These are phyloP conservation scores for Rhizoctonia solani DNA, from an alignment of 1,284 basidiomycete genomes.

Conservation along the genomic window DNA sequence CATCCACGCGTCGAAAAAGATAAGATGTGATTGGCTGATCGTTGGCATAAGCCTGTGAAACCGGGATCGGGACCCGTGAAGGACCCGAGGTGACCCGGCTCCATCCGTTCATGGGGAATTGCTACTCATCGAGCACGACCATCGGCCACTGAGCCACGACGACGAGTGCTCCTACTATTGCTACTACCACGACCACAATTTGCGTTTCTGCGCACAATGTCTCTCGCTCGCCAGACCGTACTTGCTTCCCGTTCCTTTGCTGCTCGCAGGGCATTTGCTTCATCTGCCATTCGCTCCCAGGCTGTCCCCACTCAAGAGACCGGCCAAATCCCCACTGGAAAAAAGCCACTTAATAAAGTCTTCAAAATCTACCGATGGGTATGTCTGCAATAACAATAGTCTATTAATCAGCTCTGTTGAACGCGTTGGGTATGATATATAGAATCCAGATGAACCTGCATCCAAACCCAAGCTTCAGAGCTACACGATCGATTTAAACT, in stretches of 20 bases:
- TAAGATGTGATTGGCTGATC: constrained; percentile 11
- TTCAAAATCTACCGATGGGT: constrained; percentile 99
- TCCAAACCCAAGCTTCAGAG: constrained; percentile 91
- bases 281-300: constrained; percentile 14
- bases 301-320: neutral
- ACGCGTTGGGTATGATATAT: neutral
- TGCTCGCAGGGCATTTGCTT: constrained; percentile 12
- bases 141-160: constrained; percentile 8
- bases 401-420: neutral
- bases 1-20: constrained; percentile 1
- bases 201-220: no score
- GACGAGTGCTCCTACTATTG: no score
- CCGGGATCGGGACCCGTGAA: constrained; percentile 14
- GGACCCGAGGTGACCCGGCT: constrained; percentile 18
- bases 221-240: neutral
- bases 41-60: constrained; percentile 12
- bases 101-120: constrained; percentile 1
- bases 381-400: constrained; percentile 41
- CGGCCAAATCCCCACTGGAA: constrained; percentile 41
- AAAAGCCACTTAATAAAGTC: constrained; percentile 65
- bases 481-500: constrained; percentile 91
- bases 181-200: no score
- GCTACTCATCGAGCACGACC: constrained; percentile 14
- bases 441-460: constrained; percentile 95
- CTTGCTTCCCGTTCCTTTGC: constrained; percentile 1